Conservation (phyloP, 2,329 filamentous ascomycete species). For the Colletotrichum salicis region DNA sequence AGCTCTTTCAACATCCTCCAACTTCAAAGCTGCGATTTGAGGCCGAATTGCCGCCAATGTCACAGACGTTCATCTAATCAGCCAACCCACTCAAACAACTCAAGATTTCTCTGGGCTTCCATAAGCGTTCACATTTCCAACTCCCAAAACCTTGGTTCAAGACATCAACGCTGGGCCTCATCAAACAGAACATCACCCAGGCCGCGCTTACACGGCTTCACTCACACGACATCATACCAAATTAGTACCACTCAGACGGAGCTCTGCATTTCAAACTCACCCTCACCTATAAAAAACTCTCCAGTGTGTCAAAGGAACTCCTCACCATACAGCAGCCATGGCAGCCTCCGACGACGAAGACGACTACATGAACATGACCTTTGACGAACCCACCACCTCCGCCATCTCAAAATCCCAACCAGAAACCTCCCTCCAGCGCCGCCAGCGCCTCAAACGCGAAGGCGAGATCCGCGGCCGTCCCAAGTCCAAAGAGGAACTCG, state of each 20-base stretch:
- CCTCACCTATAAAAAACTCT: neutral
- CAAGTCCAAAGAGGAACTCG: conserved; percentile 86
- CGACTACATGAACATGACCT: conserved; percentile 97
- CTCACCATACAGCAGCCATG: neutral
- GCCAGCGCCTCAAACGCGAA: conserved; percentile 66
- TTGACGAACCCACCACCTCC: conserved; percentile 72
- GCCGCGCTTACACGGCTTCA: neutral
- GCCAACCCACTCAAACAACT: neutral
- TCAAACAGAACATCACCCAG: neutral
- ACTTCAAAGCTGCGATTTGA: neutral
- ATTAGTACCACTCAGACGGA: neutral
- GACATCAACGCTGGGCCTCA: neutral
- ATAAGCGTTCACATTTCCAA: neutral
- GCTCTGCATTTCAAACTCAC: too few relatives aligned
- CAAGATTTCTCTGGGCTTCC: neutral
- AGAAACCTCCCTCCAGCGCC: conserved; percentile 66
- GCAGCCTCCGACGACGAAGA: conserved; percentile 75
- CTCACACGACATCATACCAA: neutral
- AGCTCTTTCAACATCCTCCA: neutral
- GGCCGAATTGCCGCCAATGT: neutral
- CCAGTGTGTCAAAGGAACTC: neutral
- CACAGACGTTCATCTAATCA: neutral
- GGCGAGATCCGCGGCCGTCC: conserved; percentile 74
- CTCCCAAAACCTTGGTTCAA: neutral
- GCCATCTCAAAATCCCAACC: conserved; percentile 57